Conservation (phyloP, 257 asterid genomes). For the Leonotis leonurus region DNA sequence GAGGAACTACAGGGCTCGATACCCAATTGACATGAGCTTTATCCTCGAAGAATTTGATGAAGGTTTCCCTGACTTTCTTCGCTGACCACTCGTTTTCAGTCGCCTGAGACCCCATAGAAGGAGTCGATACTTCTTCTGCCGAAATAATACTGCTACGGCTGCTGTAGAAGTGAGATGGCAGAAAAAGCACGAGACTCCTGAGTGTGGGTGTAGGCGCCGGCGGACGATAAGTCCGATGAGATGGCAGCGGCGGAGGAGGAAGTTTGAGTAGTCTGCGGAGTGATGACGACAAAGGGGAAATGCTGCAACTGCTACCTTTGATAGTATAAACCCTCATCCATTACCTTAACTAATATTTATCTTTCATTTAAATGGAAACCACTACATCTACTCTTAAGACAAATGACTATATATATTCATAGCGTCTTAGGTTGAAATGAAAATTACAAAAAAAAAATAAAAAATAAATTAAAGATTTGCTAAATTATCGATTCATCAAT, state of each 20-base stretch:
- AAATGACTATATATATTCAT: no score
- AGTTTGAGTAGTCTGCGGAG: slow-evolving; percentile 10
- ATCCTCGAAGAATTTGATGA: slow-evolving; percentile 52
- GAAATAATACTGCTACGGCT: slow-evolving; percentile 11
- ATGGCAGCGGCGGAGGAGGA: slow-evolving; percentile 23
- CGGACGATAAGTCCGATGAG: slow-evolving; percentile 2
- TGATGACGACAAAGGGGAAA: slow-evolving; percentile 18
- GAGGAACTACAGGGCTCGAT: slow-evolving; percentile 94
- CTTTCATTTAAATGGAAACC: no score
- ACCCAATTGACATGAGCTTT: slow-evolving; percentile 56
- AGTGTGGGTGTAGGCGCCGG: slow-evolving; percentile 14
- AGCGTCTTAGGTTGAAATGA: no score
- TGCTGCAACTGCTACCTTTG: slow-evolving; percentile 19
- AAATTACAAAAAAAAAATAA: no score
- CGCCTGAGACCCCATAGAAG: slow-evolving; percentile 55
- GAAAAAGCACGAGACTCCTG: slow-evolving; percentile 2
- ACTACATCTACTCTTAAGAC: no score
- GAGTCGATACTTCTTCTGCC: slow-evolving; percentile 14
- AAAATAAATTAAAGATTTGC: no score
- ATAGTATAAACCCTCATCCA: slow-evolving; percentile 59
- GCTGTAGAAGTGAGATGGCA: slow-evolving; percentile 4
- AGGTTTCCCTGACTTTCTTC: slow-evolving; percentile 48
- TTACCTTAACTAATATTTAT: background rate
- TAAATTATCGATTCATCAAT: no score
- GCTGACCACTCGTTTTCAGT: slow-evolving; percentile 72